Evolutionary conservation across 495 filamentous ascomycete species (phyloP).

Genomic region (Trichoderma asperelloides): DNA sequence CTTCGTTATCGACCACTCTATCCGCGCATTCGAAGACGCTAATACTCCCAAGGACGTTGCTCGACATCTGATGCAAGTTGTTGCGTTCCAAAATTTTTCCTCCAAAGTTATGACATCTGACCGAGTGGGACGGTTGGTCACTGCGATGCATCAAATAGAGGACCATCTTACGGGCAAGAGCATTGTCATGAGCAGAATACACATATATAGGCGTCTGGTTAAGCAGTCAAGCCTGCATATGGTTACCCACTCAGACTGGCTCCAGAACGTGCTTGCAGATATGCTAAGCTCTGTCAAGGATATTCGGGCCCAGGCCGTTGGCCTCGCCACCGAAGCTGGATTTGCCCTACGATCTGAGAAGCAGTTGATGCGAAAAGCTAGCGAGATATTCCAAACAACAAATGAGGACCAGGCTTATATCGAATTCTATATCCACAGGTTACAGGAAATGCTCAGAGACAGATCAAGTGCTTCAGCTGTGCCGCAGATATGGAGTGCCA

Average conservation of each 20-base stretch:
- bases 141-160: conserved; percentile 61
- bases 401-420: conserved; percentile 50
- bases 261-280: conserved; percentile 69
- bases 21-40: conserved; percentile 49
- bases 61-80: conserved; percentile 65
- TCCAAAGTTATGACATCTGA: conserved; percentile 61
- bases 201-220: conserved; percentile 67
- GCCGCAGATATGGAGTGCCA: conserved; percentile 82
- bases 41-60: conserved; percentile 63
- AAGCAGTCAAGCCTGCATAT: conserved; percentile 59
- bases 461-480: conserved; percentile 56
- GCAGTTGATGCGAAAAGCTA: conserved; percentile 52
- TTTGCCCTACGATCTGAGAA: conserved; percentile 55
- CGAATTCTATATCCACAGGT: conserved; percentile 54
- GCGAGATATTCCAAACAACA: conserved; percentile 53
- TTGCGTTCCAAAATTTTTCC: conserved; percentile 70
- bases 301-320: conserved; percentile 62
- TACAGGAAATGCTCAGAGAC: conserved; percentile 59
- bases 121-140: conserved; percentile 57
- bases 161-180: conserved; percentile 65
- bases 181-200: conserved; percentile 61
- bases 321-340: conserved; percentile 58
- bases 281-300: conserved; percentile 73
- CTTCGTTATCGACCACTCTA: conserved; percentile 72
- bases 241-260: conserved; percentile 58